Conservation (phyloP, 2,329 filamentous ascomycete species). For the Aspergillus phoenicis region DNA sequence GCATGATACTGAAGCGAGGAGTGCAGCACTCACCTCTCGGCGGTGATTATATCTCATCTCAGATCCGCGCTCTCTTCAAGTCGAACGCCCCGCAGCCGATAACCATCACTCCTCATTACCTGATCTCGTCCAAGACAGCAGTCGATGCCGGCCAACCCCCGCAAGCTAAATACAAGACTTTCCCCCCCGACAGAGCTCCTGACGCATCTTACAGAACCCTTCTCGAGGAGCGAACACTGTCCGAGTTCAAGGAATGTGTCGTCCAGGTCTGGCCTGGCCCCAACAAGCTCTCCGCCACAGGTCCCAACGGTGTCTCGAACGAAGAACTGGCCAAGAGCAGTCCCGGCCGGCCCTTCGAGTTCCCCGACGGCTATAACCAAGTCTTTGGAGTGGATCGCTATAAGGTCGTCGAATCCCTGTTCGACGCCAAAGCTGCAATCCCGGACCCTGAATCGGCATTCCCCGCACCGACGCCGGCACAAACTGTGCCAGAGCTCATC, state of each 20-base stretch:
- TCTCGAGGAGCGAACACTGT: constrained; percentile 89
- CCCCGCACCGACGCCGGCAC: constrained; percentile 64
- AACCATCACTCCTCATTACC: constrained; percentile 79
- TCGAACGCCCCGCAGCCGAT: constrained; percentile 67
- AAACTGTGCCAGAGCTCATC: constrained; percentile 83
- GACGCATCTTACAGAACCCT: constrained; percentile 74
- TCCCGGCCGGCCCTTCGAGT: constrained; percentile 88
- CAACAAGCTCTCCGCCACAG: constrained; percentile 60
- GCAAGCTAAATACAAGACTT: constrained; percentile 73
- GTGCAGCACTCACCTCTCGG: constrained; percentile 83
- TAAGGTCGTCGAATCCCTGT: constrained; percentile 83
- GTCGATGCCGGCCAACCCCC: constrained; percentile 84
- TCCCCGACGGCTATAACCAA: constrained; percentile 95
- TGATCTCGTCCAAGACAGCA: constrained; percentile 81
- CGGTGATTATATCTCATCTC: constrained; percentile 85
- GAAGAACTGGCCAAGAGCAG: constrained; percentile 73
- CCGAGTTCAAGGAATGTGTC: constrained; percentile 96
- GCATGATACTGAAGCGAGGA: constrained; percentile 88
- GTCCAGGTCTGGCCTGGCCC: constrained; percentile 91
- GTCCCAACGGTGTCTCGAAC: constrained; percentile 62
- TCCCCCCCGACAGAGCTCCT: constrained; percentile 60
- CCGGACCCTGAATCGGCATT: constrained; percentile 47
- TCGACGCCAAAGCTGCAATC: constrained; percentile 79
- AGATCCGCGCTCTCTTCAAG: constrained; percentile 80
- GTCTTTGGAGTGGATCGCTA: constrained; percentile 90